Conservation (phyloP, 805 yeast genomes). For the Debaryomyces maramus region DNA sequence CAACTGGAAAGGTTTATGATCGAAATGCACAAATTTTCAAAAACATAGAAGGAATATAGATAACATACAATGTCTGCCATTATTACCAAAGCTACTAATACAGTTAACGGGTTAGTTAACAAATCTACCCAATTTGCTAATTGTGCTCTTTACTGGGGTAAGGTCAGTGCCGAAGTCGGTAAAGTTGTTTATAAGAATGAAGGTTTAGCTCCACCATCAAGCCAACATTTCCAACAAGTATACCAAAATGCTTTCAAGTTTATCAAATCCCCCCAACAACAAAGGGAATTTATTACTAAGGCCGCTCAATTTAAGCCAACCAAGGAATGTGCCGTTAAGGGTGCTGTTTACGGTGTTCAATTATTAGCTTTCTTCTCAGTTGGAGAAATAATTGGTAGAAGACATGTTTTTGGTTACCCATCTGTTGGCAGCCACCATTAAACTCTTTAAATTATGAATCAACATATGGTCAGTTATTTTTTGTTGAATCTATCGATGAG, state of each 20-base stretch:
- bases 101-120: constrained; percentile 35
- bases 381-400: constrained; percentile 96
- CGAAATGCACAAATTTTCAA: not conserved
- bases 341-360: constrained; percentile 78
- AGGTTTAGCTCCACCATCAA: constrained; percentile 88
- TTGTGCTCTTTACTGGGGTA: constrained; percentile 76
- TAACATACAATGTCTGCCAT: constrained; percentile 42
- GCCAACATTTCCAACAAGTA: constrained; percentile 72
- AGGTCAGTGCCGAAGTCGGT: constrained; percentile 62
- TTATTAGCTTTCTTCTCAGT: constrained; percentile 86
- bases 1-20: not conserved
- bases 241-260: constrained; percentile 49
- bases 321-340: constrained; percentile 61
- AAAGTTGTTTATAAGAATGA: constrained; percentile 87
- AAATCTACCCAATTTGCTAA: constrained; percentile 44
- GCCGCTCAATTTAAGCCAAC: constrained; percentile 47
- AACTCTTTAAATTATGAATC: constrained; percentile 3
- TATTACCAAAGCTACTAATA: constrained; percentile 39
- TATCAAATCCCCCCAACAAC: constrained; percentile 48
- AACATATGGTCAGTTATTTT: not conserved
- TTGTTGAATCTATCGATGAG: not conserved
- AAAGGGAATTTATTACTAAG: constrained; percentile 53
- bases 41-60: not conserved
- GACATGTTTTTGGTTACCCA: constrained; percentile 89
- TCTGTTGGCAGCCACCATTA: constrained; percentile 46